Evolutionary conservation across 1,139 yeast genomes (phyloP), one percentile per base, ranked within the genome.

Genomic region (Nakaseomyces sp.): DNA sequence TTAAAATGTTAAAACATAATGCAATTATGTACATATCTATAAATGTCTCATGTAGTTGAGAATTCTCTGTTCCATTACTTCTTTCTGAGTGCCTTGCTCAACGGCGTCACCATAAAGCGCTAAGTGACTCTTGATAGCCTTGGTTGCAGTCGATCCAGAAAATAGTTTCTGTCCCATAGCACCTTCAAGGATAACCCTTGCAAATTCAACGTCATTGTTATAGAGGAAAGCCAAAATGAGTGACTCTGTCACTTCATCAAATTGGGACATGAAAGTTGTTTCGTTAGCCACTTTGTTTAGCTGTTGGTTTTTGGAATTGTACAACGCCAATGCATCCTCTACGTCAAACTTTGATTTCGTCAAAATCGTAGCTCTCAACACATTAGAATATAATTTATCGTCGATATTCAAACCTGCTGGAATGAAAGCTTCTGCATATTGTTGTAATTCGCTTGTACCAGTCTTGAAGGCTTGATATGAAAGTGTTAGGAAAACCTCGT

Each of bases 151-250:
- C 20, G 71, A 74, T 22, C 71, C 71, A 13, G 57, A 56, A 1
- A 80, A 46, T 1, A 75, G 52, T 9, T 55, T 63, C 45, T 72
- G 72, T 36, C 67, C 71, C 3, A 69, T 56, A 1, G 81, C 76
- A 51, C 78, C 80, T 36, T 76, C 79, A 49, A 73, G 70, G n/a
- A 81, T 63, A 37, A 80, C 70, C 36, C 72, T 69, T 0, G 87
- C 86, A 58, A 82, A 73, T 45, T 77, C 80, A 32, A 85, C 60
- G 53, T 82, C 87, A 31, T 69, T 66, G 30, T 71, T 69, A 17
- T 70, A 64, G 30, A 82, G 61, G 43, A 66, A 68, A 1, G 76
- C 70, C 18, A 77, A 53, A 17, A 79, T 62, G 42, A 81, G 62
- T 1, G 82, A 64, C 51, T 79, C 79, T 0, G 81, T 72, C 18